These are phyloP conservation scores for Penicillium atrosanguineum DNA, from an alignment of 495 filamentous ascomycete species.

Conservation along the genomic window DNA sequence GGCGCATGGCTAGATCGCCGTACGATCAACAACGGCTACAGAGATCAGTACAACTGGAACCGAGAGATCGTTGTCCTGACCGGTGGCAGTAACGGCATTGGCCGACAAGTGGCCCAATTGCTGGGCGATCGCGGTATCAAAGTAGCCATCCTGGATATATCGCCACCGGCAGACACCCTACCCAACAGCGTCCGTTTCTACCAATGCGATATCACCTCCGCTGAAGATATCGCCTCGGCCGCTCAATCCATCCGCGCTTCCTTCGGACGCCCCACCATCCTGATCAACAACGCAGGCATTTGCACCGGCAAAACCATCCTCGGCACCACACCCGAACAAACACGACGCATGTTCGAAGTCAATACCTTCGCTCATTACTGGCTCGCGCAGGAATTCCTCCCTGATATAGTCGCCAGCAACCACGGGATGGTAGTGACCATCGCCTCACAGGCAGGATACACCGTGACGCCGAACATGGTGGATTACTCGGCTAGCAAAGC, in stretches of 20 bases:
- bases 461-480: slow-evolving; percentile 61
- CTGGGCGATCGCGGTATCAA: slow-evolving; percentile 58
- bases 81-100: slow-evolving; percentile 69
- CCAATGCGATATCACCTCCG: slow-evolving; percentile 62
- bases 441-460: slow-evolving; percentile 59
- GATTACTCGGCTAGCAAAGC: slow-evolving; percentile 70
- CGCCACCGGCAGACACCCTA: slow-evolving; percentile 53
- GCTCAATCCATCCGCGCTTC: slow-evolving; percentile 49
- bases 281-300: slow-evolving; percentile 77
- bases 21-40: slow-evolving; percentile 59
- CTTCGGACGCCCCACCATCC: slow-evolving; percentile 63
- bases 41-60: slow-evolving; percentile 64
- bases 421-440: slow-evolving; percentile 77
- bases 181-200: slow-evolving; percentile 56
- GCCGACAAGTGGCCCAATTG: slow-evolving; percentile 56
- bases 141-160: slow-evolving; percentile 69
- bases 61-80: slow-evolving; percentile 70
- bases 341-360: slow-evolving; percentile 67
- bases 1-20: slow-evolving; percentile 50
- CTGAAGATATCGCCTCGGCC: slow-evolving; percentile 42
- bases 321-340: slow-evolving; percentile 49
- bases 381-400: slow-evolving; percentile 64
- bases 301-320: slow-evolving; percentile 61
- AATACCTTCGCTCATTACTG: slow-evolving; percentile 70
- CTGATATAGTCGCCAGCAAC: slow-evolving; percentile 57